Evolutionary conservation across 1,284 basidiomycete species (phyloP).

Genomic region (Fomitopsis betulina): DNA sequence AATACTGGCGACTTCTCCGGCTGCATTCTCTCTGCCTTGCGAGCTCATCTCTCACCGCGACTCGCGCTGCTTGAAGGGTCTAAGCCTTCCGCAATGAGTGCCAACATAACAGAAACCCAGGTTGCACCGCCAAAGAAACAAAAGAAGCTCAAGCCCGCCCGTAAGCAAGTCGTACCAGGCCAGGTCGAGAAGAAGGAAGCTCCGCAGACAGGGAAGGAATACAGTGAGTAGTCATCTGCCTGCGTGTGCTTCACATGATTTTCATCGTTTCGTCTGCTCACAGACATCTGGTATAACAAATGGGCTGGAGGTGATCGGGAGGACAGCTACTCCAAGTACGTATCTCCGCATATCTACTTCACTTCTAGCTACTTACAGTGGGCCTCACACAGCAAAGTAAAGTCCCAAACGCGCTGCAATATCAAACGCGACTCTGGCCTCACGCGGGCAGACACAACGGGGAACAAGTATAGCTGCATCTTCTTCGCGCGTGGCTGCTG

Average conservation of each 20-base stretch:
- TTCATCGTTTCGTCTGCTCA: conserved; percentile 11
- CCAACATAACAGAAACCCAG: conserved; percentile 22
- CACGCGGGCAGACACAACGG: conserved; percentile 89
- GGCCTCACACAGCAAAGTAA: conserved; percentile 69
- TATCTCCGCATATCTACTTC: conserved; percentile 13
- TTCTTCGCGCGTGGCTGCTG: conserved; percentile 97
- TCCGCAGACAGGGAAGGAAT: conserved; percentile 90
- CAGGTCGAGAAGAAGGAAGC: conserved; percentile 87
- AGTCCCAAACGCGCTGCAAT: conserved; percentile 87
- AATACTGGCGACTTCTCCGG: neutral
- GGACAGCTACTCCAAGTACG: conserved; percentile 88
- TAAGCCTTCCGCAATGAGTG: conserved; percentile 14
- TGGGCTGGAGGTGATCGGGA: conserved; percentile 96
- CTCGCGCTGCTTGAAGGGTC: neutral
- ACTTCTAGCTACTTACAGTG: conserved; percentile 6
- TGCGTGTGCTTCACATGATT: conserved; percentile 7
- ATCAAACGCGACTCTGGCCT: conserved; percentile 89
- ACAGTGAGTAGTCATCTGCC: conserved; percentile 58
- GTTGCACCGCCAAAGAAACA: conserved; percentile 33
- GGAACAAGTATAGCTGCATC: conserved; percentile 89
- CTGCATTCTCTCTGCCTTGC: too few relatives aligned
- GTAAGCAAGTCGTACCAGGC: conserved; percentile 87
- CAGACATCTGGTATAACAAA: conserved; percentile 99
- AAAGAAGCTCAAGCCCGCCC: conserved; percentile 72
- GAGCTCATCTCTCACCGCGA: neutral